phyloP scores from a whole-genome alignment of 805 yeast genomes.

The Kazachstania africana region DNA sequence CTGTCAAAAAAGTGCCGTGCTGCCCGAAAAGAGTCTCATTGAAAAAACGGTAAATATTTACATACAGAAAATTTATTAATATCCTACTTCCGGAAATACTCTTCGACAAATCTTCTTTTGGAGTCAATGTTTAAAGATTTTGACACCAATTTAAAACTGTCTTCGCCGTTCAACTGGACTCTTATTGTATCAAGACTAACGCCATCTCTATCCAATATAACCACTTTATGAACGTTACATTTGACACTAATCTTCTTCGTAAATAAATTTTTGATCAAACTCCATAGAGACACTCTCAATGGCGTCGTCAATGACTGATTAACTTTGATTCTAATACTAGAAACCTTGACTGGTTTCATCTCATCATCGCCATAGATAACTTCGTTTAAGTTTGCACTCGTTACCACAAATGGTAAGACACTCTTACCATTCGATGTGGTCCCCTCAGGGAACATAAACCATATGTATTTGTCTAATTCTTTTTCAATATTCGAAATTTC shows the following conservation, averaged over 20 bases:
- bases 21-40: too few relatives aligned
- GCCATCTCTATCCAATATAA: constrained; percentile 13
- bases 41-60: too few relatives aligned
- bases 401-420: constrained; percentile 42
- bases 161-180: constrained; percentile 30
- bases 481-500: constrained; percentile 6
- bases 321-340: constrained; percentile 21
- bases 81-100: not conserved
- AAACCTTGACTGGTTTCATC: constrained; percentile 3
- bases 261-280: not conserved
- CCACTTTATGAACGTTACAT: too few relatives aligned
- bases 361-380: constrained; percentile 8
- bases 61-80: too few relatives aligned
- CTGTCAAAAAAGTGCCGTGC: too few relatives aligned
- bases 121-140: constrained; percentile 31
- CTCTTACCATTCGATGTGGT: constrained; percentile 79
- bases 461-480: constrained; percentile 29
- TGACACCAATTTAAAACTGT: constrained; percentile 40
- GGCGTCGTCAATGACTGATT: constrained; percentile 27
- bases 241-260: not conserved
- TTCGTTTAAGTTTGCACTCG: constrained; percentile 10
- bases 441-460: constrained; percentile 64
- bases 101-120: constrained; percentile 34
- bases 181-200: constrained; percentile 21
- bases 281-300: constrained; percentile 7